phyloP scores from a whole-genome alignment of 2,329 filamentous ascomycete species.

The Fusarium setosum region DNA sequence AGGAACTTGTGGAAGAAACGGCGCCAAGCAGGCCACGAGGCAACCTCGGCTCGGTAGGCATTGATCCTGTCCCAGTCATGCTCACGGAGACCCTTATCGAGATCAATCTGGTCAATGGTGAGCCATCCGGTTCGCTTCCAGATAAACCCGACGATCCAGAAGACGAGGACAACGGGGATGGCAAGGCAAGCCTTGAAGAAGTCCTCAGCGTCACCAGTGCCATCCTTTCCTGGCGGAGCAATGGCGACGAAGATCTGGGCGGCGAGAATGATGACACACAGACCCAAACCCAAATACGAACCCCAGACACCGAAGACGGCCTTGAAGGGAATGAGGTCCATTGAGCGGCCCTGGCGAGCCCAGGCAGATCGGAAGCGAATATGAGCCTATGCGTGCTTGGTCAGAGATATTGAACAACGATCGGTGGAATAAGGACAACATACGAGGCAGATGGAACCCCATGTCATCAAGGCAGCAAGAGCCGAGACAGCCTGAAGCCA shows the following conservation, averaged over 20 bases:
- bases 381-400: conserved; percentile 48
- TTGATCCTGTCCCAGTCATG: conserved; percentile 73
- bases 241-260: conserved; percentile 65
- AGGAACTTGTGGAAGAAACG: conserved; percentile 34
- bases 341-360: conserved; percentile 64
- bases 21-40: conserved; percentile 61
- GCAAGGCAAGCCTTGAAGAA: conserved; percentile 68
- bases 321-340: conserved; percentile 74
- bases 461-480: conserved; percentile 72
- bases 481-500: conserved; percentile 75
- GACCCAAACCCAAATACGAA: conserved; percentile 69
- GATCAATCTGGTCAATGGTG: conserved; percentile 69
- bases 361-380: conserved; percentile 76
- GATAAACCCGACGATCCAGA: conserved; percentile 67
- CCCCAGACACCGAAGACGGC: conserved; percentile 70
- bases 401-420: not conserved
- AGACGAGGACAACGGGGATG: conserved; percentile 62
- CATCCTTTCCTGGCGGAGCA: conserved; percentile 47
- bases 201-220: conserved; percentile 53
- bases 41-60: conserved; percentile 60
- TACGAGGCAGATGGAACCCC: conserved; percentile 72
- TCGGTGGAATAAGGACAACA: not conserved
- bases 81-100: conserved; percentile 73
- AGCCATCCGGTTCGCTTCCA: conserved; percentile 76
- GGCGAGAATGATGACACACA: conserved; percentile 65